These are phyloP conservation scores for Dothidotthia symphoricarpi DNA, from an alignment of 2,329 filamentous ascomycete species.

Conservation along the genomic window DNA sequence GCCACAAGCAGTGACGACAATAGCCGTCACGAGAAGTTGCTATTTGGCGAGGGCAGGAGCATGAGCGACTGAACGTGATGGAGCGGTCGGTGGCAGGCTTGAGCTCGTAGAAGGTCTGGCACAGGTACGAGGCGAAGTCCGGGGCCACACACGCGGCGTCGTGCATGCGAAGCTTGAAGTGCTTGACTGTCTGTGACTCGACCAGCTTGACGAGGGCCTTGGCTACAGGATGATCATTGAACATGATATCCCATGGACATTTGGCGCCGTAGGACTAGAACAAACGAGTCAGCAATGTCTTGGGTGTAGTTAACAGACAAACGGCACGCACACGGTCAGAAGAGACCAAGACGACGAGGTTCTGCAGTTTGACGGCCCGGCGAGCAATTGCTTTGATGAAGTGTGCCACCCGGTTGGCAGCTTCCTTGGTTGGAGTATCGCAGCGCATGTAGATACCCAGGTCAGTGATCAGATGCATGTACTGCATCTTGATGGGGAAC, in stretches of 20 bases:
- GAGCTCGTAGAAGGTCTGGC: constrained; percentile 7
- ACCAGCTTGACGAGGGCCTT: constrained; percentile 9
- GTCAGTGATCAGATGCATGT: constrained; percentile 11
- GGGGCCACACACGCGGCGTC: constrained; percentile 13
- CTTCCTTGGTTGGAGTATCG: constrained; percentile 8
- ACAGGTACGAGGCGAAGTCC: constrained; percentile 4
- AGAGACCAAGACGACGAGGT: constrained; percentile 10
- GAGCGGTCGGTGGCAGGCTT: not conserved
- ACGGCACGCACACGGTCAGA: constrained; percentile 6
- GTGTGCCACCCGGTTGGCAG: constrained; percentile 9
- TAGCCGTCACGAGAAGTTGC: too few species aligned
- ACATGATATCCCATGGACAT: constrained; percentile 17
- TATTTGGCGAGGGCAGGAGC: constrained; percentile 7
- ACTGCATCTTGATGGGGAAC: constrained; percentile 13
- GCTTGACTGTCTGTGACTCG: constrained; percentile 2
- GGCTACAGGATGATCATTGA: constrained; percentile 14
- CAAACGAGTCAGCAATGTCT: not conserved
- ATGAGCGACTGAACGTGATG: constrained; percentile 13
- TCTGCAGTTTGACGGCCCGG: constrained; percentile 8
- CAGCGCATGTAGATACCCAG: constrained; percentile 16
- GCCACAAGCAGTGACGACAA: constrained; percentile 1
- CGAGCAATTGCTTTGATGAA: constrained; percentile 14
- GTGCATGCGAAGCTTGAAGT: constrained; percentile 16
- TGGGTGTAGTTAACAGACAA: too few species aligned
- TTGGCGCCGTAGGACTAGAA: constrained; percentile 2